Evolutionary conservation across 1,284 basidiomycete species (phyloP).

Genomic region (Pascua guehoae): DNA sequence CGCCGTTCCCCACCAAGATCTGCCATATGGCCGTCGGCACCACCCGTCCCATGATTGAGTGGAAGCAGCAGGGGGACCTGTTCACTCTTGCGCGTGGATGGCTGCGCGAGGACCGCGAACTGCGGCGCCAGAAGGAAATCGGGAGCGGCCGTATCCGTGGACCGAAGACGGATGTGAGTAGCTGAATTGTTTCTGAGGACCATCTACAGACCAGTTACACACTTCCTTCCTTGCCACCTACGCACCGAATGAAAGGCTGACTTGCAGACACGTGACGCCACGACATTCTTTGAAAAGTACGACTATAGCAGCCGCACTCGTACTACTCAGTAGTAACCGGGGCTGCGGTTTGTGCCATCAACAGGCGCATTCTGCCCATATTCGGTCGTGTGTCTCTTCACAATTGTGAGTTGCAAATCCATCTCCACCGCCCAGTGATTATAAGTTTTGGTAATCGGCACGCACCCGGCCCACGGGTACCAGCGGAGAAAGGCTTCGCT

Average conservation of each 20-base stretch:
- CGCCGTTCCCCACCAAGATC: slow-evolving; percentile 81
- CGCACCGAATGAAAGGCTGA: slow-evolving; percentile 3
- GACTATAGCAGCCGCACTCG: slow-evolving; percentile 34
- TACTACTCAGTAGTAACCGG: too few relatives aligned
- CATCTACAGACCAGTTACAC: neutral
- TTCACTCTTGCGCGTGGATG: slow-evolving; percentile 75
- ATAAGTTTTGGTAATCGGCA: slow-evolving; percentile 37
- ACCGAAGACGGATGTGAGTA: slow-evolving; percentile 60
- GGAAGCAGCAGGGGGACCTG: slow-evolving; percentile 61
- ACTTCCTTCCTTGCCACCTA: neutral
- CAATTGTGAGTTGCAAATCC: neutral
- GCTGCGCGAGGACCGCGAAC: slow-evolving; percentile 74
- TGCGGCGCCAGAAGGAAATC: slow-evolving; percentile 60
- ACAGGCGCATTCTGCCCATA: neutral
- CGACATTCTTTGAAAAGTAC: slow-evolving; percentile 84
- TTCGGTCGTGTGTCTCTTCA: neutral
- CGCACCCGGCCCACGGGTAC: slow-evolving; percentile 21
- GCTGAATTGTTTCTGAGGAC: neutral
- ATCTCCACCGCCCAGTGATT: slow-evolving; percentile 23
- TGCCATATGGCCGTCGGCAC: slow-evolving; percentile 81
- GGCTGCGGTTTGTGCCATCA: neutral
- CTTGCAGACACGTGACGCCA: slow-evolving; percentile 63
- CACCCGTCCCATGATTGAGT: slow-evolving; percentile 60
- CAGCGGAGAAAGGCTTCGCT: neutral
- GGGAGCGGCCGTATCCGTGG: slow-evolving; percentile 62